phyloP scores from a whole-genome alignment of 352 stramenopile genomes.

The Globisporangium polare region DNA sequence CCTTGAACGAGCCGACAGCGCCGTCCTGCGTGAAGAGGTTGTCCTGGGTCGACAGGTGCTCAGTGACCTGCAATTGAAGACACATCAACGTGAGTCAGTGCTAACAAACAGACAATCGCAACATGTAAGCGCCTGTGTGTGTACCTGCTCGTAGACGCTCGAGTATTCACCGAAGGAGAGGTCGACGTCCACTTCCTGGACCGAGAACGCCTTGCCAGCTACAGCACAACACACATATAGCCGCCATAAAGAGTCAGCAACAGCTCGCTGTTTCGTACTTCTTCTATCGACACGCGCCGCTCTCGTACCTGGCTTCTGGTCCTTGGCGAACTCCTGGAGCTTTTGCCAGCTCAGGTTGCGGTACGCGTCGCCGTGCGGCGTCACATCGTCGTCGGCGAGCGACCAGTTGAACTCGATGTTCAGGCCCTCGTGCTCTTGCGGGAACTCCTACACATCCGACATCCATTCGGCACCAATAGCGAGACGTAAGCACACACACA shows the following conservation, averaged over 20 bases:
- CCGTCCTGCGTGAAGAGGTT: conserved; percentile 74
- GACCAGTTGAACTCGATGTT: conserved; percentile 89
- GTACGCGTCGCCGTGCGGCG: conserved; percentile 70
- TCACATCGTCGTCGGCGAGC: conserved; percentile 77
- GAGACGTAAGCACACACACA: conserved; percentile 5
- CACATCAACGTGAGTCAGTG: background rate
- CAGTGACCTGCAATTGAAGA: conserved; percentile 36
- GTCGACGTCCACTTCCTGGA: conserved; percentile 66
- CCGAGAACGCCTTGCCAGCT: conserved; percentile 53
- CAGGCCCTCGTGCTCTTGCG: conserved; percentile 69
- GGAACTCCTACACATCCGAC: conserved; percentile 53
- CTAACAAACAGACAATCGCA: background rate
- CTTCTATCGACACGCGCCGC: background rate
- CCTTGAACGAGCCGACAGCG: conserved; percentile 72
- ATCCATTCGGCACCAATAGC: background rate
- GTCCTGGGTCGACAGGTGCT: conserved; percentile 53
- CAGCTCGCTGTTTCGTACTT: background rate
- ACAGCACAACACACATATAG: background rate
- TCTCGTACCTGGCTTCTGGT: conserved; percentile 44
- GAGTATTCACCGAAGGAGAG: conserved; percentile 69
- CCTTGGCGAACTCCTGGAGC: conserved; percentile 59
- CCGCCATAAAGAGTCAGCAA: background rate
- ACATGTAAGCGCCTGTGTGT: background rate
- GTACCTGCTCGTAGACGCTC: conserved; percentile 43
- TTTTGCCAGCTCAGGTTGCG: conserved; percentile 72